Conservation (phyloP, 1,284 basidiomycete genomes). For the Puccinia triticina region DNA sequence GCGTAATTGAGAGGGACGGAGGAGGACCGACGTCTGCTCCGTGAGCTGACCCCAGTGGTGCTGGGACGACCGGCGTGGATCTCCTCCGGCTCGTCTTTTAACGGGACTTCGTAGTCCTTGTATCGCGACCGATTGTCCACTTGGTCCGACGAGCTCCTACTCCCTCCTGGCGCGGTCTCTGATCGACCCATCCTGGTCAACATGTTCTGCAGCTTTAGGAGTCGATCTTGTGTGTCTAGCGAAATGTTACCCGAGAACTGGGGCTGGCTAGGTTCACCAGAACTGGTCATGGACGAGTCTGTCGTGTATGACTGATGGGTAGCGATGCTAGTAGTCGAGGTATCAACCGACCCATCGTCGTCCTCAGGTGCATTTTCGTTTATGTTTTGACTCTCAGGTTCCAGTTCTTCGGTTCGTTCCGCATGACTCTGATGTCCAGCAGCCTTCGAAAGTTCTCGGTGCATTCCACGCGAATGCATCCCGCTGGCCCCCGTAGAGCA, state of each 20-base stretch:
- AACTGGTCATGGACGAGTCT: constrained; percentile 19
- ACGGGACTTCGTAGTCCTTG: constrained; percentile 39
- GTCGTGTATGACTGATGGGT: constrained; percentile 25
- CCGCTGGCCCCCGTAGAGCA: not conserved
- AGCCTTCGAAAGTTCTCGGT: not conserved
- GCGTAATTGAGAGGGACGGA: constrained; percentile 32
- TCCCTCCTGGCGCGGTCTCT: not conserved
- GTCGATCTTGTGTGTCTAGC: constrained; percentile 54
- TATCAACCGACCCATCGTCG: constrained; percentile 36
- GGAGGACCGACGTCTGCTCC: constrained; percentile 28
- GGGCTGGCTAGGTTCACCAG: not conserved
- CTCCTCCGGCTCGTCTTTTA: constrained; percentile 36
- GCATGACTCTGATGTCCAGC: not conserved
- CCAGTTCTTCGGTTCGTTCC: not conserved
- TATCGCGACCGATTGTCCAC: constrained; percentile 2
- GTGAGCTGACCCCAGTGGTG: not conserved
- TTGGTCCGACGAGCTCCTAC: not conserved
- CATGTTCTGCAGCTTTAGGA: constrained; percentile 56
- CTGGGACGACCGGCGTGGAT: not conserved
- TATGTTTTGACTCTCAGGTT: not conserved
- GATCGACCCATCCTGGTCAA: constrained; percentile 54
- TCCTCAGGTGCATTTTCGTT: constrained; percentile 22
- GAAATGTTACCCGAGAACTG: constrained; percentile 44
- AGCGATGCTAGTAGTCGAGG: constrained; percentile 20
- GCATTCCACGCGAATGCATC: not conserved